Evolutionary conservation across 225 moss, liverwort and hornwort genomes (phyloP), one percentile per base, ranked within the genome.

Genomic region (Neckera pumila): DNA sequence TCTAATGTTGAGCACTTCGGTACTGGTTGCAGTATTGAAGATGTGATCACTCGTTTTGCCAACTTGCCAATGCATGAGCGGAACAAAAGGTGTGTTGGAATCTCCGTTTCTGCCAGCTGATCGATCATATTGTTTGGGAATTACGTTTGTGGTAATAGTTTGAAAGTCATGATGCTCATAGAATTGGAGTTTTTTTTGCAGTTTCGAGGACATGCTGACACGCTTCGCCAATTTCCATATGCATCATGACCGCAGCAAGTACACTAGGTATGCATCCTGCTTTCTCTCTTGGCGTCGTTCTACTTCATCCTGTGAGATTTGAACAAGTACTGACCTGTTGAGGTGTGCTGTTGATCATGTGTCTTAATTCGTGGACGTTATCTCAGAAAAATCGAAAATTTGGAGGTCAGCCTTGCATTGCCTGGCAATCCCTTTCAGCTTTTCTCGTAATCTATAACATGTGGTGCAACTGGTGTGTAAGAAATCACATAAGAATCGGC

Each of bases 31-130:
- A 94, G 94, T 79, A 93, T 94, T 72, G 93, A 94, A 83, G 93
- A 94, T 79, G 93, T 94, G 84, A 94, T 94, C 90, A 84, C 87
- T 89, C 91, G 94, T 77, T 94, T 94, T 85, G 93, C 94, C 54
- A 94, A 94, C 86, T 89, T 93, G 91, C 93, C 94, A 77, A 90
- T 93, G 93, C 93, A 93, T 79, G 94, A 94, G 85, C 92, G 94
- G 61, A 94, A 93, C 88, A 94, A 93, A 89, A 94, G 94, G 94
- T 94, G 60, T n/a, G 81, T 42, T 7, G 40, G 65, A 69, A 33
- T 89, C 60, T 65, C 36, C 62, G 58, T 70, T 77, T 38, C 47
- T 76, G 36, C 15, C 23, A 61, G 77, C n/a, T 27, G n/a, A 64
- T 71, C 40, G 56, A 62, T 67, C 66, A 17, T 54, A 47, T 59